phyloP scores from a whole-genome alignment of 1,284 basidiomycete genomes.

The Cryptococcus deneoformans region DNA sequence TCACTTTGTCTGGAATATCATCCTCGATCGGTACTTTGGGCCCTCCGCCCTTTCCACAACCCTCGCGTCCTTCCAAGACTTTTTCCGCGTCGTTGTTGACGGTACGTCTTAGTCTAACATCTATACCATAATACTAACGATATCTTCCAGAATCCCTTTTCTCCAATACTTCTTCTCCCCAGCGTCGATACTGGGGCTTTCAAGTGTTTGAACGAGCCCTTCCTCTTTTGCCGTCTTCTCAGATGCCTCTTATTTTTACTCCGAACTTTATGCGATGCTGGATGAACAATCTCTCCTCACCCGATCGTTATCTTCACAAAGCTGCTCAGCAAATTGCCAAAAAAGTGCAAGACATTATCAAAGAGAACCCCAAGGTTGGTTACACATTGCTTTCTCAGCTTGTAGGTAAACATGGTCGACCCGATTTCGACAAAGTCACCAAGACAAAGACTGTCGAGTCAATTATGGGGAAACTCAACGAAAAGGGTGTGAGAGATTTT shows the following conservation, averaged over 20 bases:
- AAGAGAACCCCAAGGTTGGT: conserved; percentile 73
- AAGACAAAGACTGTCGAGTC: conserved; percentile 90
- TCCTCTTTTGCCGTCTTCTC: conserved; percentile 61
- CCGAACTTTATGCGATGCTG: conserved; percentile 95
- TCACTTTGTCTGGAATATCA: conserved; percentile 86
- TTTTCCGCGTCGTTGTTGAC: conserved; percentile 87
- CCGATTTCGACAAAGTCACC: conserved; percentile 88
- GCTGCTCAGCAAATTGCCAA: conserved; percentile 74
- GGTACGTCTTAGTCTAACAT: conserved; percentile 54
- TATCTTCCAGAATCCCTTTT: conserved; percentile 73
- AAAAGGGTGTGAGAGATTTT: conserved; percentile 73
- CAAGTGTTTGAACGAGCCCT: conserved; percentile 82
- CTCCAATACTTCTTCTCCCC: conserved; percentile 73
- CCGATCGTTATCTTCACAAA: conserved; percentile 85
- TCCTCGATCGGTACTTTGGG: conserved; percentile 69
- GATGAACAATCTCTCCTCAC: conserved; percentile 90
- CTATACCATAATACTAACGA: background rate
- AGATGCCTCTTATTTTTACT: conserved; percentile 84
- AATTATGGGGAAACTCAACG: conserved; percentile 72
- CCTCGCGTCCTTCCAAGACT: conserved; percentile 74
- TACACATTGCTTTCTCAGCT: conserved; percentile 83
- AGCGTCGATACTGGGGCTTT: conserved; percentile 96
- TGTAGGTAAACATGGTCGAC: conserved; percentile 78
- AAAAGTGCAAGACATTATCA: conserved; percentile 71
- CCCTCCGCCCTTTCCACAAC: conserved; percentile 44